Evolutionary conservation across 2,329 filamentous ascomycete genomes (phyloP).

Genomic region (Xylogone sp.): DNA sequence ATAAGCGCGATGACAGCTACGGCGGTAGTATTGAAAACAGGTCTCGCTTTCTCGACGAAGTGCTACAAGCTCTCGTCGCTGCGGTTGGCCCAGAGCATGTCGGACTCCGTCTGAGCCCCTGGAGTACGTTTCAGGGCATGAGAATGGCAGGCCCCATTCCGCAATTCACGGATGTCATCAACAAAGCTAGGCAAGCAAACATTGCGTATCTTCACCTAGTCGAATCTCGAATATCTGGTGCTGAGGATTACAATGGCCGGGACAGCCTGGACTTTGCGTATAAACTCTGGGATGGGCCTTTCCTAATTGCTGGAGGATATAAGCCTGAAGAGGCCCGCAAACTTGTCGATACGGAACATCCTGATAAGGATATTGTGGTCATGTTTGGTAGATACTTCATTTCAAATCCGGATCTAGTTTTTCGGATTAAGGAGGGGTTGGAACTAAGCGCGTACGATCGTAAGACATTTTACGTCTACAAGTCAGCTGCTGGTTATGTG

Average conservation of each 20-base stretch:
- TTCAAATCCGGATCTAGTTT: slow-evolving; percentile 37
- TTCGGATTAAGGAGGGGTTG: slow-evolving; percentile 9
- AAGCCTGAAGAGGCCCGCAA: slow-evolving; percentile 25
- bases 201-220: slow-evolving; percentile 53
- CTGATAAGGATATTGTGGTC: slow-evolving; percentile 11
- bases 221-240: slow-evolving; percentile 44
- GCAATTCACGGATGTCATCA: slow-evolving; percentile 42
- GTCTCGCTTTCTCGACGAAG: slow-evolving; percentile 45
- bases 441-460: slow-evolving; percentile 10
- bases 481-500: slow-evolving; percentile 4
- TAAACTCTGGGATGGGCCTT: slow-evolving; percentile 10
- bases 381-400: slow-evolving; percentile 33
- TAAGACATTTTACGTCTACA: slow-evolving; percentile 13
- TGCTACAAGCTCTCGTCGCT: slow-evolving; percentile 44
- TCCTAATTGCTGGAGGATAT: slow-evolving; percentile 16
- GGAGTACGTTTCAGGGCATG: slow-evolving; percentile 48
- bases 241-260: slow-evolving; percentile 49
- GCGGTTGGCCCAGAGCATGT: slow-evolving; percentile 36
- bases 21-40: slow-evolving; percentile 23
- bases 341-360: slow-evolving; percentile 28
- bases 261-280: slow-evolving; percentile 10
- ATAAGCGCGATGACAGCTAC: slow-evolving; percentile 18
- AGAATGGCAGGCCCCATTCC: slow-evolving; percentile 39
- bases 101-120: slow-evolving; percentile 57
- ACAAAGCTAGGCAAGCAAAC: slow-evolving; percentile 30